phyloP scores from a whole-genome alignment of 208 protist genomes.

The Giardia muris region DNA sequence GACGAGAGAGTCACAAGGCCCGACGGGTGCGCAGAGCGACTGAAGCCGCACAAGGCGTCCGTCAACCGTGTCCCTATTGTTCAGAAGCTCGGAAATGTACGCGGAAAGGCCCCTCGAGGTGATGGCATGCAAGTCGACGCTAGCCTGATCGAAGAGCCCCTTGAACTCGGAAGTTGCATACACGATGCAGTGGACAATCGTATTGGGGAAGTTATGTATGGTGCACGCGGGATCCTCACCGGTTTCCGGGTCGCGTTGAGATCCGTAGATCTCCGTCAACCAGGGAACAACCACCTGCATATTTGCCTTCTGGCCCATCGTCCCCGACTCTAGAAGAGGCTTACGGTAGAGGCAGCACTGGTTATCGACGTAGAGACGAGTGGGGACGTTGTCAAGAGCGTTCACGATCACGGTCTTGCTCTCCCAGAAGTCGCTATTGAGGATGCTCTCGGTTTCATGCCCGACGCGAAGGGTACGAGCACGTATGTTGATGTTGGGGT shows the following conservation, averaged over 20 bases:
- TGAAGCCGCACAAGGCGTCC: not conserved
- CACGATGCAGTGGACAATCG: constrained; percentile 71
- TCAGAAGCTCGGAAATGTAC: not conserved
- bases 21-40: not conserved
- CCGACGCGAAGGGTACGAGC: constrained; percentile 55
- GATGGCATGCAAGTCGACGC: not conserved
- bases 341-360: constrained; percentile 76
- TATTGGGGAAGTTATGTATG: constrained; percentile 97
- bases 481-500: constrained; percentile 60
- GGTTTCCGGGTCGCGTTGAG: constrained; percentile 37
- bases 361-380: constrained; percentile 71
- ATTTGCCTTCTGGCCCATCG: constrained; percentile 92
- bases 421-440: constrained; percentile 80
- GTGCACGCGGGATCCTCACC: constrained; percentile 92
- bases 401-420: constrained; percentile 75
- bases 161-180: constrained; percentile 59
- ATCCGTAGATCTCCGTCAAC: constrained; percentile 88
- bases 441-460: constrained; percentile 73
- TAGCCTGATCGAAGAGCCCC: constrained; percentile 51
- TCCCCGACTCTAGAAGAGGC: constrained; percentile 93
- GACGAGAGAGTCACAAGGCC: constrained; percentile 11
- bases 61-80: not conserved
- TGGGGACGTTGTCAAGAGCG: constrained; percentile 88
- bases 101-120: not conserved
- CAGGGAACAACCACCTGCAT: constrained; percentile 78